phyloP scores from a whole-genome alignment of 352 stramenopile genomes.

The Pythium volutum region DNA sequence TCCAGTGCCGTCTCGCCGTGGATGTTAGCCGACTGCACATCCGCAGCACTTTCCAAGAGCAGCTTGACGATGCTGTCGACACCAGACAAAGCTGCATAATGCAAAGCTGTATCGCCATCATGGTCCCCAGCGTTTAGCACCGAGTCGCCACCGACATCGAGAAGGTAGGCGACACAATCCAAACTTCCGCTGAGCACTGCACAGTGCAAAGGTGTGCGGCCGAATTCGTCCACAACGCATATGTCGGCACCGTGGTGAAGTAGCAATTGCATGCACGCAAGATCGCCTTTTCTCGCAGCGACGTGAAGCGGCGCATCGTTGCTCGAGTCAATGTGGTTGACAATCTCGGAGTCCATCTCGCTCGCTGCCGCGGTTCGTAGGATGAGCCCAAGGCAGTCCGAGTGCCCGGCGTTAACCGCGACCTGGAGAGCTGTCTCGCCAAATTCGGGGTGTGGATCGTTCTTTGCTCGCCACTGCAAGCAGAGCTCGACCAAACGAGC shows the following conservation, averaged over 20 bases:
- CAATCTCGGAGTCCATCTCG: slow-evolving; percentile 85
- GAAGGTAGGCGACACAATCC: slow-evolving; percentile 74
- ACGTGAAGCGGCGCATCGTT: slow-evolving; percentile 83
- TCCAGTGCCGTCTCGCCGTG: slow-evolving; percentile 66
- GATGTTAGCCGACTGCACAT: slow-evolving; percentile 58
- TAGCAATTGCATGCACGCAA: slow-evolving; percentile 68
- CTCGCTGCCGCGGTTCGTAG: slow-evolving; percentile 76
- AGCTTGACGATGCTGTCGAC: slow-evolving; percentile 65
- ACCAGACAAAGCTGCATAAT: slow-evolving; percentile 66
- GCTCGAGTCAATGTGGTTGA: slow-evolving; percentile 81
- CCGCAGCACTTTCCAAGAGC: slow-evolving; percentile 70
- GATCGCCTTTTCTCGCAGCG: slow-evolving; percentile 60
- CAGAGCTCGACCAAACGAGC: slow-evolving; percentile 69
- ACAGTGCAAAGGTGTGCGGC: slow-evolving; percentile 76
- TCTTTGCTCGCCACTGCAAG: slow-evolving; percentile 72
- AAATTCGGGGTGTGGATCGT: slow-evolving; percentile 84
- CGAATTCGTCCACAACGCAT: slow-evolving; percentile 79
- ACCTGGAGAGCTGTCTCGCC: slow-evolving; percentile 79
- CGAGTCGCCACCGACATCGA: slow-evolving; percentile 81
- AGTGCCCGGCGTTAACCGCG: slow-evolving; percentile 57
- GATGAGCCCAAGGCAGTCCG: slow-evolving; percentile 57
- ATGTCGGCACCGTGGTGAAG: slow-evolving; percentile 80
- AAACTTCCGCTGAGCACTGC: slow-evolving; percentile 53
- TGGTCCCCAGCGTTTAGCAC: slow-evolving; percentile 76
- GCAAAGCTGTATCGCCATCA: slow-evolving; percentile 72